Percentiles rank a stretch among this genome's conserved stretches.
phyloP scores from a whole-genome alignment of 306 rosid genomes.

The Medicago lupulina region DNA sequence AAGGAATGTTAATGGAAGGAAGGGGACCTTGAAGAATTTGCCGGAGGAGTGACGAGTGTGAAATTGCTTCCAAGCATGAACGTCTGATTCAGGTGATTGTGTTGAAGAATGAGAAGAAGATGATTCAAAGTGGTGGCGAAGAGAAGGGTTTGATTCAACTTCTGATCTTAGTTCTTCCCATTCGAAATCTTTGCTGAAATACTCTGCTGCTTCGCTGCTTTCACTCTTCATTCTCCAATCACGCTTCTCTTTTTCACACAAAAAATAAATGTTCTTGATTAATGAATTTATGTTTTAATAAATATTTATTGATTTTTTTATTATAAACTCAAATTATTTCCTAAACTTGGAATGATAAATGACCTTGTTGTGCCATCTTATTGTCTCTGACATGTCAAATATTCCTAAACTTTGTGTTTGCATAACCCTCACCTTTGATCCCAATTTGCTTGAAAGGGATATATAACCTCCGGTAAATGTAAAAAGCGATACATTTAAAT shows the following conservation, averaged over 20 bases:
- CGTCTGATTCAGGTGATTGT: slow-evolving; percentile 48
- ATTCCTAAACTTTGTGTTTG: too few relatives aligned
- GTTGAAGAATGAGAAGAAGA: background rate
- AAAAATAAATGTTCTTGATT: too few relatives aligned
- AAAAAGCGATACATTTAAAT: too few relatives aligned
- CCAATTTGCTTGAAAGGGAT: too few relatives aligned
- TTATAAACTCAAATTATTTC: too few relatives aligned
- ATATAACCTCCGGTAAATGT: too few relatives aligned
- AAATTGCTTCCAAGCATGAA: slow-evolving; percentile 76
- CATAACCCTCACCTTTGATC: too few relatives aligned
- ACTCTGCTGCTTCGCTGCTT: slow-evolving; percentile 50
- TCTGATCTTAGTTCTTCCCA: slow-evolving; percentile 78
- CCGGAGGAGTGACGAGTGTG: slow-evolving; percentile 90
- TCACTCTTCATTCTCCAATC: slow-evolving; percentile 41
- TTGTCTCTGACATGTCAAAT: too few relatives aligned
- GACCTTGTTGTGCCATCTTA: too few relatives aligned
- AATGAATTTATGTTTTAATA: too few relatives aligned
- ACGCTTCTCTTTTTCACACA: background rate
- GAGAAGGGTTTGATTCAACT: slow-evolving; percentile 63
- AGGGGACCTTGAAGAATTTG: slow-evolving; percentile 85
- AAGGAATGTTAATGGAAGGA: background rate
- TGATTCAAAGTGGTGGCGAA: slow-evolving; percentile 57
- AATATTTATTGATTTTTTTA: too few relatives aligned
- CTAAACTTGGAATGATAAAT: too few relatives aligned
- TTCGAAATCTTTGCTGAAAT: slow-evolving; percentile 75